Evolutionary conservation across 257 asterid genomes (phyloP).

Genomic region (Solanum dulcamara): DNA sequence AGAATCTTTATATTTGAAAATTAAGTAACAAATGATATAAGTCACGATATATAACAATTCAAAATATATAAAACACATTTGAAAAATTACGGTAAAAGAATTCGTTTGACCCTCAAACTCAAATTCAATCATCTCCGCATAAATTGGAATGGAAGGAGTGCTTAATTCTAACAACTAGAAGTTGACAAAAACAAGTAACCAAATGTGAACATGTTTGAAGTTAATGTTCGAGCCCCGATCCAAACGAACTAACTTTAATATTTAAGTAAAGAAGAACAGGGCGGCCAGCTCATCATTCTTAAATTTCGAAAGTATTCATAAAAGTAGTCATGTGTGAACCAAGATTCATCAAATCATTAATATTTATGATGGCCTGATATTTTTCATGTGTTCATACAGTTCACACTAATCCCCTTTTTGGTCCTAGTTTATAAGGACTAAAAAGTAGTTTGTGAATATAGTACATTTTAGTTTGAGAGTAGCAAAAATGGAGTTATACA

Average conservation of each 20-base stretch:
- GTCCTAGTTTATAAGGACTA: neutral
- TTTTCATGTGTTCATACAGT: neutral
- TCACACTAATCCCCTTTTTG: neutral
- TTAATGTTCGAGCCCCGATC: neutral
- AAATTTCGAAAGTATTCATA: too few relatives aligned
- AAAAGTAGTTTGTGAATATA: neutral
- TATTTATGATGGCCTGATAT: neutral
- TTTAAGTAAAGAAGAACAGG: too few relatives aligned
- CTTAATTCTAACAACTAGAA: too few relatives aligned
- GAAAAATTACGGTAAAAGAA: too few relatives aligned
- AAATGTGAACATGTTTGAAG: neutral
- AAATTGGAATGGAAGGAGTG: too few relatives aligned
- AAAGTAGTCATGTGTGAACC: neutral
- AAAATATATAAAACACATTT: too few relatives aligned
- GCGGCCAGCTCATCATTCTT: too few relatives aligned
- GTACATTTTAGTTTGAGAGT: neutral
- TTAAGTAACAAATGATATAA: too few relatives aligned
- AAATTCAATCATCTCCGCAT: neutral
- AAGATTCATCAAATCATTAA: neutral
- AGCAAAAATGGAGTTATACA: slow-evolving; percentile 20
- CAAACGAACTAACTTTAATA: neutral
- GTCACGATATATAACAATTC: neutral
- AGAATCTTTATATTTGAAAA: neutral
- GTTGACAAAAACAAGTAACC: neutral
- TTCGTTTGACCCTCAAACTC: neutral